Evolutionary conservation across 2,329 filamentous ascomycete species (phyloP), one percentile per base, ranked within the genome.

Genomic region (Plenodomus biglobosus): DNA sequence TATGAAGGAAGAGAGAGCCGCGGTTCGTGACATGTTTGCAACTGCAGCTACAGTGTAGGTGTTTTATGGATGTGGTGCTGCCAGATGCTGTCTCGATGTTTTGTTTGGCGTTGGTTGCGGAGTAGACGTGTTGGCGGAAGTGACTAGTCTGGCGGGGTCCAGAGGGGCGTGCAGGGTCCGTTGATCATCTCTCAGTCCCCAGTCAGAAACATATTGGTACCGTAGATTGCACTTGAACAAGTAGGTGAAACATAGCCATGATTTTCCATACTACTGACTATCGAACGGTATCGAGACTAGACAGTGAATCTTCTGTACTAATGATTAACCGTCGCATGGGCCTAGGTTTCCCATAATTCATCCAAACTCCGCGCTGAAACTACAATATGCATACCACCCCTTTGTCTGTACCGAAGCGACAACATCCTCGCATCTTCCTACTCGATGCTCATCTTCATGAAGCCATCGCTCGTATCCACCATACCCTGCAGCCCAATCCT

Each of bases 381-480:
- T 47, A n/a, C 41, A 41, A 11, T 15, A 40, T 37, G 39, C 38
- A 38, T 16, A 34, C 42, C 20, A 36, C 40, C 15, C 42, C 11
- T 27, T 11, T 39, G 27, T 30, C 17, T 48, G 38, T 18, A 39
- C 45, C 37, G 22, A 40, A 18, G 32, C 10, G 15, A 3, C 30
- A 21, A 22, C 18, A 22, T 20, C 39, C 34, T 36, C 40, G 13
- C 7, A 6, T 3, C 18, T 32, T 24, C 16, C 45, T 55, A 96
- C 71, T 96, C 92, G 64, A 96, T 96, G 71, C 89, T 96, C 88
- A 97, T 94, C 63, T 92, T 91, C 87, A 96, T 96, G 56, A 96
- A 79, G 1, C 91, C 89, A 70, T 96, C 92, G 68, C 90, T 90
- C n/a, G 92, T 92, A 72, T 96, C 92, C 16, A 84, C 87, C 92